phyloP scores from a whole-genome alignment of 2,329 filamentous ascomycete genomes.

The Penicillium hordei region DNA sequence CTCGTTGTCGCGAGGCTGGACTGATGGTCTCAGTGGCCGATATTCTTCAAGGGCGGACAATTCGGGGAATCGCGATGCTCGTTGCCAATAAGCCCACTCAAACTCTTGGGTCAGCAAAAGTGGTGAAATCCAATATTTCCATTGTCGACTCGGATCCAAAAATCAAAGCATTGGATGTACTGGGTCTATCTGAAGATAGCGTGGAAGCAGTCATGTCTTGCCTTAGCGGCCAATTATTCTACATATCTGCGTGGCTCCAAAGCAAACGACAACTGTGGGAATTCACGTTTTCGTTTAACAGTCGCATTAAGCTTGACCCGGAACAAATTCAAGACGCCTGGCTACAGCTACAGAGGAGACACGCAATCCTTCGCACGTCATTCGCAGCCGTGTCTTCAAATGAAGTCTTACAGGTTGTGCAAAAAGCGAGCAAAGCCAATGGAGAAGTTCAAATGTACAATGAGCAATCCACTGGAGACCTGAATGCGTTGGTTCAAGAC shows the following conservation, averaged over 20 bases:
- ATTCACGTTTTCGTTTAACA: conserved; percentile 8
- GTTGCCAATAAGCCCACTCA: neutral
- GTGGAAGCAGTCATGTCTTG: neutral
- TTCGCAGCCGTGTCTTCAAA: conserved; percentile 4
- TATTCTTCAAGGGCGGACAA: conserved; percentile 6
- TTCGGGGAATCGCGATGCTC: conserved; percentile 2
- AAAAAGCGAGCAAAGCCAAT: neutral
- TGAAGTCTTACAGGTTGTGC: conserved; percentile 6
- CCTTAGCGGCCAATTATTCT: conserved; percentile 8
- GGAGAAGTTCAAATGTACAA: neutral
- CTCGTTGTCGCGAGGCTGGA: neutral
- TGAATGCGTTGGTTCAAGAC: neutral
- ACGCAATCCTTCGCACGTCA: conserved; percentile 11
- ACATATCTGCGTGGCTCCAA: conserved; percentile 8
- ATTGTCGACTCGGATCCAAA: neutral
- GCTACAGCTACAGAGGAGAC: conserved; percentile 7
- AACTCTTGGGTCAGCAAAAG: neutral
- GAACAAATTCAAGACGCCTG: neutral
- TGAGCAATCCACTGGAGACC: neutral
- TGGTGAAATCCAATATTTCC: no score
- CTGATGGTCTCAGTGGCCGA: conserved; percentile 2
- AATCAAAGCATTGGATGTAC: neutral
- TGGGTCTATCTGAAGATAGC: neutral
- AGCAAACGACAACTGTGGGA: conserved; percentile 12
- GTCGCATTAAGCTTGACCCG: neutral